These are phyloP conservation scores for Eucalyptus polyanthemos DNA, from an alignment of 345 rosid genomes.

Conservation along the genomic window DNA sequence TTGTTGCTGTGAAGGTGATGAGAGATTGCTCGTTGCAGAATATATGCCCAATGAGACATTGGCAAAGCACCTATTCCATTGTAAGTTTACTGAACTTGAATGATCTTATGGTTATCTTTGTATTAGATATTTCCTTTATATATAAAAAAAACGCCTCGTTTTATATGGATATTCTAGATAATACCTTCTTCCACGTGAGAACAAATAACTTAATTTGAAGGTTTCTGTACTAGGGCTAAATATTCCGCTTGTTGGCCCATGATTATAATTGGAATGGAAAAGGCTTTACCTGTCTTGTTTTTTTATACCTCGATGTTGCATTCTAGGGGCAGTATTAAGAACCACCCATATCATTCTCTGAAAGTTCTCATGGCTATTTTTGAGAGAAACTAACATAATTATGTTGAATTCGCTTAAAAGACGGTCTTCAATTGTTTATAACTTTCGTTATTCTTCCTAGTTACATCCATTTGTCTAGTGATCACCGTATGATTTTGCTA, in stretches of 20 bases:
- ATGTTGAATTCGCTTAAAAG: background rate
- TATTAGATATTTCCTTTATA: background rate
- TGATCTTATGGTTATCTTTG: background rate
- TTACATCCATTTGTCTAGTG: background rate
- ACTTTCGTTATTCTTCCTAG: background rate
- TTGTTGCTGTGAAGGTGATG: constrained; percentile 84
- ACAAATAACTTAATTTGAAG: background rate
- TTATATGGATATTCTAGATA: background rate
- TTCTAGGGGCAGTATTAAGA: background rate
- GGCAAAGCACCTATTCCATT: constrained; percentile 93
- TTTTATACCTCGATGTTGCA: background rate
- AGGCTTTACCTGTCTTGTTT: background rate
- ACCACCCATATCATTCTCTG: background rate
- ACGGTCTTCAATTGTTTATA: background rate
- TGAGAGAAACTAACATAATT: background rate
- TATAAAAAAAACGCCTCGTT: background rate
- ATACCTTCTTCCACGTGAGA: background rate
- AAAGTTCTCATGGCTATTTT: background rate
- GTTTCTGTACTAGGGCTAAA: background rate
- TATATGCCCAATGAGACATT: constrained; percentile 87
- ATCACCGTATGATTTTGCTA: background rate
- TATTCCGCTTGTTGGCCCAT: background rate
- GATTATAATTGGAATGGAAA: background rate
- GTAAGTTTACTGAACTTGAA: constrained; percentile 19
- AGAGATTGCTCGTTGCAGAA: constrained; percentile 76